phyloP scores from a whole-genome alignment of 345 rosid genomes.

The Murraya koenigii region DNA sequence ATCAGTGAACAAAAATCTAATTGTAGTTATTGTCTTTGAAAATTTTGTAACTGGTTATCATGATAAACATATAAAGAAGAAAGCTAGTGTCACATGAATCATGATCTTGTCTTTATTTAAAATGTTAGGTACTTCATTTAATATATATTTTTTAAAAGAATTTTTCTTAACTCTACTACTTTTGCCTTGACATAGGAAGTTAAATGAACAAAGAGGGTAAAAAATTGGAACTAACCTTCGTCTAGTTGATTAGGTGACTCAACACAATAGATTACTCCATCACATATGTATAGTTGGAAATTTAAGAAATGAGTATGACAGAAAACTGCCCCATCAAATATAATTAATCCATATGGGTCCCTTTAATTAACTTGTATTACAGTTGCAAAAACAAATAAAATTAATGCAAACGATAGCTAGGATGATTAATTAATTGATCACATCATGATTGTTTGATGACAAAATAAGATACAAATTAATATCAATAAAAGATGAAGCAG shows the following conservation, averaged over 20 bases:
- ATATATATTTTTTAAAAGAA: too few relatives aligned
- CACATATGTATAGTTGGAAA: neutral
- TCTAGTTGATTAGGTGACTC: neutral
- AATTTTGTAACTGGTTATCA: neutral
- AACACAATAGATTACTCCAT: too few relatives aligned
- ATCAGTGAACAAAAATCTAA: neutral
- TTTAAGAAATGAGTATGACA: neutral
- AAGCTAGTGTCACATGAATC: too few relatives aligned
- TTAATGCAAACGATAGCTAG: neutral
- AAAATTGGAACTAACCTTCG: neutral
- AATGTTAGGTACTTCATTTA: neutral
- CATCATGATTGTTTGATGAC: neutral
- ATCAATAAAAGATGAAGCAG: neutral
- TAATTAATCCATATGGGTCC: conserved; percentile 12
- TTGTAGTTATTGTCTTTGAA: neutral
- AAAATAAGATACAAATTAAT: neutral
- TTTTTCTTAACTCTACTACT: neutral
- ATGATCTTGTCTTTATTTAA: too few relatives aligned
- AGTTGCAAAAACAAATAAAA: neutral
- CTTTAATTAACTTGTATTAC: neutral
- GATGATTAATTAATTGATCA: neutral
- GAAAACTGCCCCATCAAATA: neutral
- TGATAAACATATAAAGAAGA: neutral
- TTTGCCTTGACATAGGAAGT: neutral
- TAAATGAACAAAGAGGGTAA: neutral